Base-by-base conservation (phyloP, 2,329 filamentous ascomycete species). In the Xylaria hypoxylon region DNA sequence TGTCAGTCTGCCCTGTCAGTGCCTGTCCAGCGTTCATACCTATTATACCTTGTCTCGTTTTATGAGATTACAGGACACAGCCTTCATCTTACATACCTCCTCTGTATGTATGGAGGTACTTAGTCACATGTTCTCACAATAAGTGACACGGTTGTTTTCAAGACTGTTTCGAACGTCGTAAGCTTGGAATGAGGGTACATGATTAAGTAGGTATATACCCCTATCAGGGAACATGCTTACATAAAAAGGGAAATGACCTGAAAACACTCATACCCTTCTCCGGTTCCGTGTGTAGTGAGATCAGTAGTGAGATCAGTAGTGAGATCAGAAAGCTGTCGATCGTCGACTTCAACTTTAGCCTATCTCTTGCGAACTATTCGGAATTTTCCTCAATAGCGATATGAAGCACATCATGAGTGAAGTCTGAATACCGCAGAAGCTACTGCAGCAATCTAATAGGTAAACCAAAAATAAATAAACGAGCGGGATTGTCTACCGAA, bases 61-160 rank as follows among this genome's bases (percentile, higher is more conserved):
- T 40, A 28, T 58, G 53, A 63, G 52, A 63, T 63, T 63, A 24
- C 55, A 58, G 53, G 47, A 58, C 60, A 45, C 22, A 15, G 8
- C 15, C 35, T 50, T 42, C 26, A n/a, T n/a, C n/a, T n/a, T n/a
- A n/a, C n/a, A n/a, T n/a, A n/a, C n/a, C n/a, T n/a, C n/a, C n/a
- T n/a, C n/a, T n/a, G n/a, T n/a, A n/a, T n/a, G n/a, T n/a, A n/a
- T n/a, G n/a, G n/a, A n/a, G n/a, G n/a, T n/a, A n/a, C n/a, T n/a
- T n/a, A n/a, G 52, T 63, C 52, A 57, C 52, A 44, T 63, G 52
- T 19, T 10, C 53, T 38, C 38, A 7, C 15, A 15, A 17, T 28
- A 47, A 44, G 47, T 28, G 35, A 52, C 61, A 58, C 61, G 38
- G 40, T 47, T n/a, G 44, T 40, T 42, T 50, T 50, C 33, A 48